Evolutionary conservation across 2,329 filamentous ascomycete genomes (phyloP), one percentile per base, ranked within the genome.

Genomic region (Colletotrichum euphorbiae): DNA sequence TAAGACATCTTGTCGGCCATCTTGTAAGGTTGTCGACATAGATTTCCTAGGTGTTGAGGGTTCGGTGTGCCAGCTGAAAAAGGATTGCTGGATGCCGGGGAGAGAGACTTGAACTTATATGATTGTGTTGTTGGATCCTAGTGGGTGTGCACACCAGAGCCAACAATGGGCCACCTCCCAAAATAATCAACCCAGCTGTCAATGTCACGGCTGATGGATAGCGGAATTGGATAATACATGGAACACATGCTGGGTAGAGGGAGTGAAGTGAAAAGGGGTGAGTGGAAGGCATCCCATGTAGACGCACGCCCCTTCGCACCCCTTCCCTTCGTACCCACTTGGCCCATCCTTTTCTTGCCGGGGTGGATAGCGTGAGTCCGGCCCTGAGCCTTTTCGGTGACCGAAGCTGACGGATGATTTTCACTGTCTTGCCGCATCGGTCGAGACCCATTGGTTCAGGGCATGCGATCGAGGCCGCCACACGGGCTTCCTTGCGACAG

Each of bases 1-100:
- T 84, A 86, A 59, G 82, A 80, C 77, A 85, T 79, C 75, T 82
- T 78, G 77, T 81, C 77, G 74, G 78, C 80, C 82, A 84, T 84
- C 69, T 70, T 80, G 76, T 73, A 73, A 45, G 60, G 59, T 70
- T 72, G 72, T 75, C 70, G 71, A 72, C 73, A 72, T 74, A 66
- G 68, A 69, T 70, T 71, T 73, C 71, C 70, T 72, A 62, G 70
- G 52, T 65, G 71, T 64, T 62, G 61, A 68, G 61, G 65, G 64
- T 65, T 58, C 69, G 70, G 57, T 64, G 67, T 61, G 33, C 46
- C 54, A 64, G n/a, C 51, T 56, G 67, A 33, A 58, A 61, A 19
- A 58, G 24, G 46, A 62, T 11, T 13, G n/a, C 11, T 21, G 46
- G 42, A 70, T 70, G 42, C 46, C 52, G 71, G 67, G 36, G 69